These are phyloP conservation scores for Hordeum pubiflorum DNA, from an alignment of 202 grass and related monocot species.

Conservation along the genomic window DNA sequence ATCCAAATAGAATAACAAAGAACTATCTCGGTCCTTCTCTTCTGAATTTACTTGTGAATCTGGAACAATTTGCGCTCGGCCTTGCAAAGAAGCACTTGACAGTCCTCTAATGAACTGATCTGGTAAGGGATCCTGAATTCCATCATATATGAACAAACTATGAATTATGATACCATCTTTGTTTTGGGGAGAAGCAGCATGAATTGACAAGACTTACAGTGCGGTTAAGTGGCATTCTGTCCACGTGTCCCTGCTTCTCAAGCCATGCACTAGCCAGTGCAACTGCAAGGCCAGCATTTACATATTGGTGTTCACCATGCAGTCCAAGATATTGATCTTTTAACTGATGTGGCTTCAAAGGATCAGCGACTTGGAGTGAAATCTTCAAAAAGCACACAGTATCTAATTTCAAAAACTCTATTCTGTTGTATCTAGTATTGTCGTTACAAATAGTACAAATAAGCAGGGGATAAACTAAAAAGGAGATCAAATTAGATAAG, in stretches of 20 bases:
- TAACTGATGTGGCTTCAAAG: slow-evolving; percentile 57
- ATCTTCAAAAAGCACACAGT: slow-evolving; percentile 43
- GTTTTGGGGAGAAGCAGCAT: not conserved
- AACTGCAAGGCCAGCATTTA: slow-evolving; percentile 88
- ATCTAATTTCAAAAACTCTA: not conserved
- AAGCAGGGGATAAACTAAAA: not conserved
- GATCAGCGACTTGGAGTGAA: slow-evolving; percentile 59
- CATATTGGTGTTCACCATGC: slow-evolving; percentile 71
- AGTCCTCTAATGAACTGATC: slow-evolving; percentile 74
- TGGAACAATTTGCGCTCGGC: slow-evolving; percentile 73
- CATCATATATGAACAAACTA: slow-evolving; percentile 19
- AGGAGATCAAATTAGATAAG: not conserved
- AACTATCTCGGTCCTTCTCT: slow-evolving; percentile 19
- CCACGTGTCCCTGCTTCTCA: slow-evolving; percentile 45
- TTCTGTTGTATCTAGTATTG: not conserved
- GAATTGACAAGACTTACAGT: slow-evolving; percentile 40
- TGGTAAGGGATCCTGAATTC: slow-evolving; percentile 54
- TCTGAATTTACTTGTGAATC: slow-evolving; percentile 43
- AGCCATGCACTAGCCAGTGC: slow-evolving; percentile 77
- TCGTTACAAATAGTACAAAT: not conserved
- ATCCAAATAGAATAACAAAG: slow-evolving; percentile 81
- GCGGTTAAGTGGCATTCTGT: slow-evolving; percentile 34
- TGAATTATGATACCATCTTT: not conserved
- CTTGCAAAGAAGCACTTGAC: slow-evolving; percentile 64
- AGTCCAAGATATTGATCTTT: slow-evolving; percentile 70